Evolutionary conservation across 352 stramenopile genomes (phyloP).

Genomic region (Saprolegnia parasitica): DNA sequence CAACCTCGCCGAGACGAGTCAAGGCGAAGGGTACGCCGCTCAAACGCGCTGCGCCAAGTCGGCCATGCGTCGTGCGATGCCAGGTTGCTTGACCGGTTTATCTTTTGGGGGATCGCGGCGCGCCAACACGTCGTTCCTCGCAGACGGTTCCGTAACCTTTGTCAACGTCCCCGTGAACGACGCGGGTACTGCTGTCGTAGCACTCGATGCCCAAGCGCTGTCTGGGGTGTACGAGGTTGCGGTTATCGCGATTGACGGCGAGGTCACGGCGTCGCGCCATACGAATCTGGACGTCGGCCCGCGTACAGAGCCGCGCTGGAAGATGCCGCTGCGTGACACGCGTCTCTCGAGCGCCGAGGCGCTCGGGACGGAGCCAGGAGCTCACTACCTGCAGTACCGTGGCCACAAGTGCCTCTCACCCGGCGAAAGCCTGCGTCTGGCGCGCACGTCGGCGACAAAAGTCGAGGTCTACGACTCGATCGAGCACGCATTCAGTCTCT

Average conservation of each 20-base stretch:
- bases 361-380: slow-evolving; percentile 24
- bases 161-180: neutral
- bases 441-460: slow-evolving; percentile 35
- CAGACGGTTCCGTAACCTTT: slow-evolving; percentile 28
- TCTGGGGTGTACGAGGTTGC: slow-evolving; percentile 37
- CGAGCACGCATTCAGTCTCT: slow-evolving; percentile 36
- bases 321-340: slow-evolving; percentile 34
- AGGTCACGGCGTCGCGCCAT: slow-evolving; percentile 17
- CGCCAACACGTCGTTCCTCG: slow-evolving; percentile 39
- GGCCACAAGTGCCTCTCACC: slow-evolving; percentile 34
- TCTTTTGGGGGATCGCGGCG: neutral
- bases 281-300: neutral
- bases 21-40: neutral
- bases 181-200: too few relatives aligned
- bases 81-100: neutral
- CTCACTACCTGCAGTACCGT: slow-evolving; percentile 44
- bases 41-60: too few relatives aligned
- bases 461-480: slow-evolving; percentile 42
- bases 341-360: slow-evolving; percentile 34
- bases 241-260: slow-evolving; percentile 34
- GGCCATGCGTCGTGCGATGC: neutral
- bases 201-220: neutral
- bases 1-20: slow-evolving; percentile 3
- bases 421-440: slow-evolving; percentile 33
- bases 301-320: neutral